A percentile compares a stretch with the other conserved stretches of the same genome.
phyloP scores from a whole-genome alignment of 345 rosid genomes.

The Hibiscus mutabilis region DNA sequence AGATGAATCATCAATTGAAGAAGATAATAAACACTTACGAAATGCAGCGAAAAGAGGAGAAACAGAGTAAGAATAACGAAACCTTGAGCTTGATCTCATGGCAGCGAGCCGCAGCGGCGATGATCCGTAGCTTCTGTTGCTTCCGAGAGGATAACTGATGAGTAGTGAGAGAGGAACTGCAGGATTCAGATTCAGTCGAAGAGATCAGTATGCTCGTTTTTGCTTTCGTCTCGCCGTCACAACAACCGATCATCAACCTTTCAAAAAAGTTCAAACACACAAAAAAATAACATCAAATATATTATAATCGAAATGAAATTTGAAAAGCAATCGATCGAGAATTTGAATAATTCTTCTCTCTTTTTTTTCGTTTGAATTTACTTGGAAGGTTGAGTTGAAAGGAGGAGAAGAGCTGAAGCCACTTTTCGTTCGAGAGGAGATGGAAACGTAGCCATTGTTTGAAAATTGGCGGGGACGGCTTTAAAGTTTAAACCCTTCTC shows the following conservation, averaged over 20 bases:
- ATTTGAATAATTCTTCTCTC: background rate
- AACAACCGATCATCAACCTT: conserved; percentile 22
- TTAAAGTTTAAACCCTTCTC: conserved; percentile 13
- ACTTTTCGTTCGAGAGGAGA: conserved; percentile 49
- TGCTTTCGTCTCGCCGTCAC: conserved; percentile 1
- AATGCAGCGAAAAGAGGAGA: background rate
- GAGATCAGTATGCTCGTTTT: conserved; percentile 24
- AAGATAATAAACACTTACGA: background rate
- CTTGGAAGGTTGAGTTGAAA: conserved; percentile 42
- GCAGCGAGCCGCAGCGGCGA: conserved; percentile 26
- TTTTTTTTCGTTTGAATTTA: conserved; percentile 3
- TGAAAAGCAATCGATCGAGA: background rate
- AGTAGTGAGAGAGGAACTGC: conserved; percentile 36
- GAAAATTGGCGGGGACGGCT: conserved; percentile 47
- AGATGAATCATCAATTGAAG: background rate
- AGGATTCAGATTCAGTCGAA: conserved; percentile 28
- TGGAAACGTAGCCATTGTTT: conserved; percentile 49
- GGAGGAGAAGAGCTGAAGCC: conserved; percentile 80
- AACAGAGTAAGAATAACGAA: background rate
- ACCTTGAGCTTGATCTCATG: conserved; percentile 57
- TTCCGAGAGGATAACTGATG: conserved; percentile 29
- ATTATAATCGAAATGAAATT: background rate
- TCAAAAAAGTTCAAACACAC: background rate
- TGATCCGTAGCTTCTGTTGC: conserved; percentile 24
- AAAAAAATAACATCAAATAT: background rate